Evolutionary conservation across 2,329 filamentous ascomycete genomes (phyloP), one percentile per base, ranked within the genome.

Genomic region (Diplocarpon mali): DNA sequence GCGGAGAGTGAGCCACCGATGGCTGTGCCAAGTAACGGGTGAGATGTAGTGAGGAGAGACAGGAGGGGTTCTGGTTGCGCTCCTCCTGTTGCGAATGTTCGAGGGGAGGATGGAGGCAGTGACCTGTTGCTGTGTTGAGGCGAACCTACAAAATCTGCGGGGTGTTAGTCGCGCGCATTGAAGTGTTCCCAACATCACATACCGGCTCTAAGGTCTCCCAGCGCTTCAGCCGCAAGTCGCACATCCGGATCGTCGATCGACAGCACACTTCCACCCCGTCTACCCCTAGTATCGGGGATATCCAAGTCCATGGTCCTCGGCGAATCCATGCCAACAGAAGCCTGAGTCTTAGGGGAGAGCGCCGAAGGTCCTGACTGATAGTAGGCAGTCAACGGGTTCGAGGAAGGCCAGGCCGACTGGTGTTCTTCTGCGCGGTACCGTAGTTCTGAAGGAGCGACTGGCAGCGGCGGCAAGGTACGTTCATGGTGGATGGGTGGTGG

Each of bases 1-100:
- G 85, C 86, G 1, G 84, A 87, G 7, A 90, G 75, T 0, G 88
- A 90, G 42, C 82, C 80, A 53, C 85, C 86, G 55, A 94, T 89
- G 0, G 88, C 87, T 24, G 79, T 86, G 9, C 85, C 87, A 13
- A 95, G 75, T 49, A 93, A 71, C 0, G 90, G 90, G 60, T 95
- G 88, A 1, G 85, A 85, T 2, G 86, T 89, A 0, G 88, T 93
- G 16, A 96, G 75, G 1, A 96, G 76, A 5, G 86, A 85, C 3
- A 96, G 70, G 5, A 95, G 71, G 1, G 89, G 92, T 63, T 95
- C 88, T 5, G 78, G 72, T 34, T 82, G 54, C 31, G 50, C 48
- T 31, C 45, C 44, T 16, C 43, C 38, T 40, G 39, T 34, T 27
- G 51, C 38, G 51, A 62, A 57, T 42, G 63, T 61, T 53, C 58